A percentile compares a stretch with the other conserved stretches of the same genome.
Evolutionary conservation across 2,329 filamentous ascomycete species (phyloP).

Genomic region (Trichothecium roseum): DNA sequence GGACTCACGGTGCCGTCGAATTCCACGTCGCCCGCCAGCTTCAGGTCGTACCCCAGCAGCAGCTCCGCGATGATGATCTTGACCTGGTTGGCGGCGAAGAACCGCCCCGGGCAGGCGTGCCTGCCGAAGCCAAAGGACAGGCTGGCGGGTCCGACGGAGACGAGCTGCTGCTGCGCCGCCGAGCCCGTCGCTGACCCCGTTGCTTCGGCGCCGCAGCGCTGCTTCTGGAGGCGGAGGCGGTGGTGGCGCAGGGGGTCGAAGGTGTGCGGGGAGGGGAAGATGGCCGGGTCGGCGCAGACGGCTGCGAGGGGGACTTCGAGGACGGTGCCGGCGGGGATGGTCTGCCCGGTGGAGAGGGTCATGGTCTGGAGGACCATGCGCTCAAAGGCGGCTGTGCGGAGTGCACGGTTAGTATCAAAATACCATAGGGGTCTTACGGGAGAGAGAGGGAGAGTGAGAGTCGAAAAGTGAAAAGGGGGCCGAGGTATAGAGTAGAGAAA

Average conservation of each 20-base stretch:
- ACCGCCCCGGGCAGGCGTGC: slow-evolving; percentile 39
- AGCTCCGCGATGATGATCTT: slow-evolving; percentile 31
- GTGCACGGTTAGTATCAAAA: too few species aligned
- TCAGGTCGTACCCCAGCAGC: slow-evolving; percentile 22
- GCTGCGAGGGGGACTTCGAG: slow-evolving; percentile 29
- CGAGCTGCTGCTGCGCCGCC: too few species aligned
- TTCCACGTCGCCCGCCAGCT: slow-evolving; percentile 4
- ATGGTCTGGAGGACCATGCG: slow-evolving; percentile 40
- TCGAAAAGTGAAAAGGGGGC: too few species aligned
- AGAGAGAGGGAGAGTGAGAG: too few species aligned
- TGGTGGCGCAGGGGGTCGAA: slow-evolving; percentile 36
- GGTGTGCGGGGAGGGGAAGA: slow-evolving; percentile 19
- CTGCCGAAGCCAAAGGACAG: slow-evolving; percentile 43
- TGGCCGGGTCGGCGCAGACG: slow-evolving; percentile 23
- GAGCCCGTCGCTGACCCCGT: too few species aligned
- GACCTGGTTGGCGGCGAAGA: slow-evolving; percentile 38
- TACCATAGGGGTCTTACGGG: too few species aligned
- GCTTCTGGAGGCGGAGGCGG: too few species aligned
- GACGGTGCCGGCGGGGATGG: slow-evolving; percentile 31
- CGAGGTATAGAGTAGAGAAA: slow-evolving; percentile 4
- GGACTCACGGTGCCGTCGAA: too few species aligned
- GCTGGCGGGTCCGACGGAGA: slow-evolving; percentile 26
- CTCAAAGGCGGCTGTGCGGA: slow-evolving; percentile 35
- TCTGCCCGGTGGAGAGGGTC: slow-evolving; percentile 42
- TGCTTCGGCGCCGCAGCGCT: too few species aligned